phyloP scores from a whole-genome alignment of 306 rosid genomes.

The Crotalaria pallida region DNA sequence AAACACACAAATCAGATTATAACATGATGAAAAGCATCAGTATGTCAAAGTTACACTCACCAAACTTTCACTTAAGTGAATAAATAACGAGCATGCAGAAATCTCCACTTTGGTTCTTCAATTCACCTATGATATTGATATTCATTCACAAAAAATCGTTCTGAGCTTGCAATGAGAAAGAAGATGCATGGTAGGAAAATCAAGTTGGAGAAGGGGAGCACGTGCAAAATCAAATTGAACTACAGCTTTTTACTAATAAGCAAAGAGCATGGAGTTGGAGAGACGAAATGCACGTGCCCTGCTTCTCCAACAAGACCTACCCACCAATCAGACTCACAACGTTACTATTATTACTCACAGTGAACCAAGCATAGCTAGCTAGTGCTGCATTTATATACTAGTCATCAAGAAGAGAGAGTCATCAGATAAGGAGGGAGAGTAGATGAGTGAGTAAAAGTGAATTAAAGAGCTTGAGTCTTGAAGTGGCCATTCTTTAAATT shows the following conservation, averaged over 20 bases:
- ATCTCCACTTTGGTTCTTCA: not conserved
- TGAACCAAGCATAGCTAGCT: conserved; percentile 2
- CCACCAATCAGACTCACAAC: conserved; percentile 44
- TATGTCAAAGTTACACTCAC: not conserved
- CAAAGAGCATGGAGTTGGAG: not conserved
- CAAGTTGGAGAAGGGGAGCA: conserved; percentile 97
- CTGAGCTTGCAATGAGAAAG: not conserved
- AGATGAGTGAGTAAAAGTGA: conserved; percentile 8
- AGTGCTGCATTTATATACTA: conserved; percentile 39
- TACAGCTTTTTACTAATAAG: not conserved
- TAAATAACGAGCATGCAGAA: not conserved
- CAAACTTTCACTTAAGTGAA: not conserved
- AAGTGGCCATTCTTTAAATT: conserved; percentile 62
- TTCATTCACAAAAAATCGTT: not conserved
- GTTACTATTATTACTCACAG: not conserved
- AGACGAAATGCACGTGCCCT: conserved; percentile 87
- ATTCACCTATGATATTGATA: not conserved
- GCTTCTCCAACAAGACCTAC: conserved; percentile 87
- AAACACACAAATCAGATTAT: not conserved
- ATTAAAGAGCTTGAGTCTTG: conserved; percentile 62
- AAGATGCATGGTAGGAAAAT: conserved; percentile 40
- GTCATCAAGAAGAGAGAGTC: not conserved
- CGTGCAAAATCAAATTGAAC: conserved; percentile 50
- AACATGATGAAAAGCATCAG: not conserved
- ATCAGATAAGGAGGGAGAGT: not conserved